Conservation (phyloP, 352 stramenopile genomes). For the Globisporangium sylvaticum region DNA sequence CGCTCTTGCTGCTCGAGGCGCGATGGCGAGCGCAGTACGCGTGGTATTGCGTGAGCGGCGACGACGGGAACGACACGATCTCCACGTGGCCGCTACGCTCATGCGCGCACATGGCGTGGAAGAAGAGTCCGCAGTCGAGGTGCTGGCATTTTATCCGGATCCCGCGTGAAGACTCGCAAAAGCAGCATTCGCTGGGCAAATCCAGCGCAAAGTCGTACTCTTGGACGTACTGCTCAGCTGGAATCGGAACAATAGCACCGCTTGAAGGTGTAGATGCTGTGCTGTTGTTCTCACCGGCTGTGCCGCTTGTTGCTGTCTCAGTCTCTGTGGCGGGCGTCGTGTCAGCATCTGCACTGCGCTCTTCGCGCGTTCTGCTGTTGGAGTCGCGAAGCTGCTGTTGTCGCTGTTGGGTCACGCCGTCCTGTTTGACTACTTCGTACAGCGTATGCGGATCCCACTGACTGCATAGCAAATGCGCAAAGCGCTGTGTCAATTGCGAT, state of each 20-base stretch:
- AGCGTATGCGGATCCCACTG: constrained; percentile 44
- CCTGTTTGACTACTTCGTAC: constrained; percentile 8
- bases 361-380: background rate
- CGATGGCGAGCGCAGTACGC: constrained; percentile 71
- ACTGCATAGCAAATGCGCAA: constrained; percentile 43
- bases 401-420: constrained; percentile 13
- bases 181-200: constrained; percentile 35
- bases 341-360: background rate
- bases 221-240: constrained; percentile 7
- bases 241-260: constrained; percentile 3
- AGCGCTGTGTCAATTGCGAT: constrained; percentile 6
- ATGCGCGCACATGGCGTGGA: constrained; percentile 63
- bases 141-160: constrained; percentile 58
- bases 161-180: constrained; percentile 35
- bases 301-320: background rate
- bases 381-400: constrained; percentile 15
- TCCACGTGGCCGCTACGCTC: constrained; percentile 33
- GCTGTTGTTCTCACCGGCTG: background rate
- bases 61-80: constrained; percentile 13
- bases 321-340: background rate
- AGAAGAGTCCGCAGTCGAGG: constrained; percentile 49
- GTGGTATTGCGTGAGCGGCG: constrained; percentile 38
- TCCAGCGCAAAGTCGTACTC: constrained; percentile 17
- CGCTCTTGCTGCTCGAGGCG: constrained; percentile 11
- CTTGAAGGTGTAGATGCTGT: background rate